A percentile compares a stretch with the other conserved stretches of the same genome.
Evolutionary conservation across 1,284 basidiomycete species (phyloP).

Genomic region (Pseudozyma pruni): DNA sequence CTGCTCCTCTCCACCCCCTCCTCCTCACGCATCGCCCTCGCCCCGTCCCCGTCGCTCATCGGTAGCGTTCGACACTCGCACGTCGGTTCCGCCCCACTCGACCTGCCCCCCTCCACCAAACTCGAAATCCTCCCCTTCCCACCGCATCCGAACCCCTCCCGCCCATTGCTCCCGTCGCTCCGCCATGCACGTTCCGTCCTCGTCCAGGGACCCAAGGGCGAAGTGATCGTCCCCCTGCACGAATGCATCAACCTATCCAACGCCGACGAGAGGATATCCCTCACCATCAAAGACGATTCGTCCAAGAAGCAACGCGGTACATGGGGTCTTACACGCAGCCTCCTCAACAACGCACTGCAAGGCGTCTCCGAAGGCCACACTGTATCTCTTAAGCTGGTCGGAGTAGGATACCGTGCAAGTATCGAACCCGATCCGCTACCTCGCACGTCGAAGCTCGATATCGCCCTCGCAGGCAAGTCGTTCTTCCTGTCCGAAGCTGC

Average conservation of each 20-base stretch:
- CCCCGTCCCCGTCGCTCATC: neutral
- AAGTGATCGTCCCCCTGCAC: constrained; percentile 58
- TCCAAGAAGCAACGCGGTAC: constrained; percentile 82
- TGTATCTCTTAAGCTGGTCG: constrained; percentile 85
- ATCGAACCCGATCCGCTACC: constrained; percentile 81
- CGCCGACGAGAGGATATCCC: constrained; percentile 10
- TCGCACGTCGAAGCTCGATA: constrained; percentile 41
- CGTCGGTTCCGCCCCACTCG: constrained; percentile 58
- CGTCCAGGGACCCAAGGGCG: constrained; percentile 59
- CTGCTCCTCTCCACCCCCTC: constrained; percentile 68
- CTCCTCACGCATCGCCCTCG: constrained; percentile 73
- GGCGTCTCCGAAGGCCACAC: constrained; percentile 91
- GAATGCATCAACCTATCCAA: constrained; percentile 42
- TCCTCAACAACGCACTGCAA: constrained; percentile 86
- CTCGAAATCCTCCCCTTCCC: constrained; percentile 57
- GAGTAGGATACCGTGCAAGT: constrained; percentile 90
- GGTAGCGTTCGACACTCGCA: constrained; percentile 50
- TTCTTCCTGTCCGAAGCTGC: constrained; percentile 53
- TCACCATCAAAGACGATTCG: constrained; percentile 79
- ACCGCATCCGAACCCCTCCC: constrained; percentile 60
- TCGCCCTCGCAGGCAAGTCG: constrained; percentile 37
- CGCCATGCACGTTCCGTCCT: constrained; percentile 54
- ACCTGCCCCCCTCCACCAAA: constrained; percentile 45
- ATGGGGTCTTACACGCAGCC: constrained; percentile 92
- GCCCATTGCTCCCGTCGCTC: constrained; percentile 50